Conservation (phyloP, 164 flowering plant species). For the Paratinospora sagittata region DNA sequence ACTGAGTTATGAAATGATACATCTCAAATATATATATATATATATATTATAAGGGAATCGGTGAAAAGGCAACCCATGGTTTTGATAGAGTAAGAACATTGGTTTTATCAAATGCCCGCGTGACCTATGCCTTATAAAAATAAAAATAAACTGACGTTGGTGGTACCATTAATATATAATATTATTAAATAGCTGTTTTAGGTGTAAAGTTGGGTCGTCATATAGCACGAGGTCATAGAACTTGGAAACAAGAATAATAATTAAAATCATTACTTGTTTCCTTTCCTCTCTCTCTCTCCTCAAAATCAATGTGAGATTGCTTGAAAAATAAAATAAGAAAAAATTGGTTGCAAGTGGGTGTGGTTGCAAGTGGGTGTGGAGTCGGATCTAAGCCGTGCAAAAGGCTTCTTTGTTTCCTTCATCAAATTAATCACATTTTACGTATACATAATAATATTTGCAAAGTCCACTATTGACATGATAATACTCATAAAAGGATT, state of each 20-base stretch:
- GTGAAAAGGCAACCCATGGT: background rate
- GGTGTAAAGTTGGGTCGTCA: constrained; percentile 4
- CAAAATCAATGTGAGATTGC: constrained; percentile 3
- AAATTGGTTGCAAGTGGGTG: background rate
- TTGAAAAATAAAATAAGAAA: background rate
- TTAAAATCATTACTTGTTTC: background rate
- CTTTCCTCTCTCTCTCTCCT: background rate
- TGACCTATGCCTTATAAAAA: background rate
- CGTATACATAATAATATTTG: no score
- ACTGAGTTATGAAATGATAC: background rate
- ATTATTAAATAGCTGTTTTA: background rate
- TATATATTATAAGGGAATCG: no score
- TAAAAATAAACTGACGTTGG: background rate
- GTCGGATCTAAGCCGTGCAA: background rate
- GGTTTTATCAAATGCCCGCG: background rate
- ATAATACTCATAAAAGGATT: no score
- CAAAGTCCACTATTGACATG: background rate
- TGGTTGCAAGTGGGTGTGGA: background rate
- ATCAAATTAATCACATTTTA: no score
- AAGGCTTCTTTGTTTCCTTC: no score
- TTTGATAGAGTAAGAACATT: background rate
- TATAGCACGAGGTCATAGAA: background rate
- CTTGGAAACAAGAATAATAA: background rate
- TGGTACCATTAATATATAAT: background rate
- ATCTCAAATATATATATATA: no score